Evolutionary conservation across 2,329 filamentous ascomycete species (phyloP), one percentile per base, ranked within the genome.

Genomic region (Penicillium glabrum): DNA sequence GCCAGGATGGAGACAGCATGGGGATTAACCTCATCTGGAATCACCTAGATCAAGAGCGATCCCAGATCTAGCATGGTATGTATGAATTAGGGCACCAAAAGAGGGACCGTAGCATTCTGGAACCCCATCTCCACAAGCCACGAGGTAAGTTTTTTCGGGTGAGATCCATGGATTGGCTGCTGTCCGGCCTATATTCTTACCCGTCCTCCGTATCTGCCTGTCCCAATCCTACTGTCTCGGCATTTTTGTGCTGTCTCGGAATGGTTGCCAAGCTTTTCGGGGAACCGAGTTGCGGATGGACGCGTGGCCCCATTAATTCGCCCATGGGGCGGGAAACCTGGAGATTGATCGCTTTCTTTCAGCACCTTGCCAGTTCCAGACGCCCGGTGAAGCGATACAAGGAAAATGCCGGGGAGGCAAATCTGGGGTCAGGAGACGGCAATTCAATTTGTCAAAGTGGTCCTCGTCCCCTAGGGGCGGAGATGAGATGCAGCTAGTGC

Each of bases 311-410:
- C 14, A 11, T 59, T 19, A 29, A 19, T 45, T 43, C 53, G 43
- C 43, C 55, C 51, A 54, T 46, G 53, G 55, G 56, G 60, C 26
- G 31, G 21, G 35, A 29, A 46, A 13, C 52, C 56, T 51, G 45
- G 53, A 46, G 47, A 56, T 51, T 29, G 19, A 43, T 46, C 24
- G 27, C 21, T 41, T 39, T 8, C 37, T 26, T 27, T 13, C 27
- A 46, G 24, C 29, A 45, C 53, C 49, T 55, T 55, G 16, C 59
- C 57, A 51, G 57, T 63, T 61, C 48, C 54, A 61, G 59, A 60
- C 35, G 39, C 27, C 47, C 61, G 60, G 61, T 62, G 60, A 21
- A 53, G 16, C 41, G 45, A 19, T 9, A 29, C 8, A 21, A 11
- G 7, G 0, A 2, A 51, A 48, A 35, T 48, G 24, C 27, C 37